Conservation (phyloP, 2,329 filamentous ascomycete genomes). For the Cytospora paraplurivora region DNA sequence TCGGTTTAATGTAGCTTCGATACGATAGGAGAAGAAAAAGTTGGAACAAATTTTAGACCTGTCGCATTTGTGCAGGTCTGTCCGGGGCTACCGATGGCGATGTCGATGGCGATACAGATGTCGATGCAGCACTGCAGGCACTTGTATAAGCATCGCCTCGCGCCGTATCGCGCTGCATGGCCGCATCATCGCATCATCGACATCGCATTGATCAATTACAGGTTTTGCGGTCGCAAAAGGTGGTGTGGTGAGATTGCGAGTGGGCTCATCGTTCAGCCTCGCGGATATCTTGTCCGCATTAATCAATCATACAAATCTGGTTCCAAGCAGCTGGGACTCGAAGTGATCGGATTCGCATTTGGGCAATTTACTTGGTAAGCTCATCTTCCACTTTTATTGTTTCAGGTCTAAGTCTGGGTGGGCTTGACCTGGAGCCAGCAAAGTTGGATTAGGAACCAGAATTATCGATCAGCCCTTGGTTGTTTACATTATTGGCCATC, state of each 20-base stretch:
- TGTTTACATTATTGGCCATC: too few species aligned
- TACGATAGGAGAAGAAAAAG: neutral
- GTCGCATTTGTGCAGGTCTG: neutral
- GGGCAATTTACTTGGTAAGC: conserved; percentile 12
- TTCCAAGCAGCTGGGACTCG: conserved; percentile 21
- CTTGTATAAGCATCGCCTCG: neutral
- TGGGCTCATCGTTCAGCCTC: conserved; percentile 18
- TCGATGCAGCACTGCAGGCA: neutral
- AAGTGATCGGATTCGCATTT: conserved; percentile 8
- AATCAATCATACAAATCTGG: conserved; percentile 6
- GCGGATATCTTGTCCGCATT: neutral
- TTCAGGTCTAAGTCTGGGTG: too few species aligned
- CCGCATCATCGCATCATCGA: too few species aligned
- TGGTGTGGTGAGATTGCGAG: conserved; percentile 20
- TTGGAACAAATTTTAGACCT: neutral
- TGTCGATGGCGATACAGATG: neutral
- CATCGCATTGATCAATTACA: neutral
- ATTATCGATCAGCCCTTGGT: too few species aligned
- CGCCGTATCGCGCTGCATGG: neutral
- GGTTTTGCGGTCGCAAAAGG: neutral
- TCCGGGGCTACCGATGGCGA: neutral
- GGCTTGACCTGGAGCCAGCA: too few species aligned
- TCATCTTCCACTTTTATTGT: neutral
- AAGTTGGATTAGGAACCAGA: too few species aligned
- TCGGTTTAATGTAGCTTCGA: neutral